Evolutionary conservation across 768 basidiomycete genomes (phyloP), one percentile per base, ranked within the genome.

Genomic region (Lepiota brunneoincarnata): DNA sequence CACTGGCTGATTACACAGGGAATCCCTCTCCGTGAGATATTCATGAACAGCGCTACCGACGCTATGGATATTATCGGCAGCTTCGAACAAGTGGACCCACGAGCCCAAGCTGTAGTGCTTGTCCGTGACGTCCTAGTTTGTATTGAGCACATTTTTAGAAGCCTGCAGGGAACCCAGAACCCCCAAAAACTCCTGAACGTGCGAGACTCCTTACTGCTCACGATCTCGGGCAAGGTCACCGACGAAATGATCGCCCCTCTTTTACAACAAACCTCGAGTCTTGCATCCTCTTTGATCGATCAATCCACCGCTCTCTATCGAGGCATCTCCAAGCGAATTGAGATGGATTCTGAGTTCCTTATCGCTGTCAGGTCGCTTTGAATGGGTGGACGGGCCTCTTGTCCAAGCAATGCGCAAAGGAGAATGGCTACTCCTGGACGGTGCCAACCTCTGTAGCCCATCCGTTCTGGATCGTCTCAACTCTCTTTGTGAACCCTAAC

Each of bases 401-500:
- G 76, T 97, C 44, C 79, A 74, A 43, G 94, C 97, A 1, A 83
- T 98, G 75, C 91, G 87, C 65, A 71, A 76, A 9, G 97, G 97
- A 2, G 78, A 87, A 61, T 98, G 97, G 95, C 72, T 96, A 41
- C 72, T 97, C 40, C 79, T 99, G 51, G 93, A 97, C 59, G 88
- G 86, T 51, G 95, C 97, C 40, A 99, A 99, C 63, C 77, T 94
- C 15, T 99, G 97, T 72, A 95, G 83, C 57, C 86, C 96, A 1
- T 96, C 97, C 11, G 93, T 99, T 14, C 82, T 99, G 18, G 97
- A 99, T 71, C 83, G 97, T 34, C 82, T 99, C 37, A 99, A 99
- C 69, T 94, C 94, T 26, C 83, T 99, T 9, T 98, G 96, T 67
- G 97, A 99, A 71, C 78, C n/a, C 79, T 11, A 78, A 88, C 50